Evolutionary conservation across 2,329 filamentous ascomycete species (phyloP), one percentile per base, ranked within the genome.

Genomic region (Alternaria longipes): DNA sequence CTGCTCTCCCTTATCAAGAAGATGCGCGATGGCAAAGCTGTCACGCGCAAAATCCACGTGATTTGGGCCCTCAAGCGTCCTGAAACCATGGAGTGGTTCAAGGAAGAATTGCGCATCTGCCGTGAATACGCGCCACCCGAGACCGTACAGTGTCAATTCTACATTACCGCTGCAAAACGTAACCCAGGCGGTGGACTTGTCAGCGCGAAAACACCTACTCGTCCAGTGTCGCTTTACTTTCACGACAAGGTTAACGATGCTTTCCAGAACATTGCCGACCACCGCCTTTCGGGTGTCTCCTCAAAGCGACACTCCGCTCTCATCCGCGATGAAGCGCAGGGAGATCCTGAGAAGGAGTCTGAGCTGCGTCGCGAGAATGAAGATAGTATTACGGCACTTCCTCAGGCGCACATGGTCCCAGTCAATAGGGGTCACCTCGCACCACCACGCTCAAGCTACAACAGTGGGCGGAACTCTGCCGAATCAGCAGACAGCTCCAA

Each of bases 71-170:
- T 97, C 67, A 97, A 95, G 80, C 88, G 91, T 57, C 89, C 95
- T 14, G 94, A 97, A 78, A 92, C 93, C 1, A 93, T 98, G 89
- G 93, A 97, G 76, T 98, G 94, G 94, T 98, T 97, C 84, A 91
- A 92, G 67, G 94, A 97, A 80, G 94, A 97, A 78, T 84, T 97
- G 60, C 88, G 93, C 49, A 97, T 97, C 71, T 97, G 94, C 80
- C 88, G 93, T 70, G 92, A 97, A 78, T 90, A 89, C 51, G 94
- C 94, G 9, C 94, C 94, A 1, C 91, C 92, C 0, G 92, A 95
- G 74, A 91, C 91, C 30, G 91, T 97, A 8, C 92, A 91, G 24
- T 97, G 94, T 82, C 94, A 97, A 77, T 97, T 97, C 83, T 97
- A 93, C 80, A 91, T 97, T 67, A 98, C 94, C 0, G 88, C 90